Base-by-base conservation (phyloP, 345 rosid genomes). In the Hibiscus syriacus region DNA sequence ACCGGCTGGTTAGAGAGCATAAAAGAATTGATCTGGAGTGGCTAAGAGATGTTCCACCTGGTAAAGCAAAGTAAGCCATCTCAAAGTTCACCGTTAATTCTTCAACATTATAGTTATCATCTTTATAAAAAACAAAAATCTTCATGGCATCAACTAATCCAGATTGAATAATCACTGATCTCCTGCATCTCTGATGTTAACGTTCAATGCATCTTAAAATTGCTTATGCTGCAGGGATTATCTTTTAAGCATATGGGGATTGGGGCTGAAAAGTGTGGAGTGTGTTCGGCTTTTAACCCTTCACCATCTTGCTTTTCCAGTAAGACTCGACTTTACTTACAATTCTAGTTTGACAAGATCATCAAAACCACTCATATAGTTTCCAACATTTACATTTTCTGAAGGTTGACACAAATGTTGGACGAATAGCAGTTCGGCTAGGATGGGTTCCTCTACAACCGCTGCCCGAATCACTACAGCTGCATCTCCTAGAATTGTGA, bases 361-460 rank as follows among this genome's bases (percentile, higher is more conserved):
- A 72, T 57, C 63, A 62, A 69, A 64, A 70, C n/a, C 6, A 20
- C 48, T 61, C 41, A 64, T 41, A 34, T 16, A 53, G 23, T 25
- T 41, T 73, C 2, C 50, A 17, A 66, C 59, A 45, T 57, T 68
- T 63, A 64, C 70, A 43, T 66, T 79, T 36, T 62, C 32, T 58
- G 68, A 84, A 93, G 98, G 98, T 93, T 57, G 98, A 90, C 78
- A 93, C 97, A 2, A 90, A 93, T 74, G 98, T 93, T 19, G 98
- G 98, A 72, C 87, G 96, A 39, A 93, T 93, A 70, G 98, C 97
- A 5, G 97, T 93, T 74, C 82, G 98, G 73, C 74, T 93, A 62
- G 98, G 98, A 76, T 93, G 98, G 98, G 98, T 90, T 55, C 98
- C 98, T 39, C 82, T 93, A 50, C 90, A 86, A 75, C 96, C 98